Evolutionary conservation across 2,329 filamentous ascomycete genomes (phyloP).

Genomic region (Pestalotiopsis sp.): DNA sequence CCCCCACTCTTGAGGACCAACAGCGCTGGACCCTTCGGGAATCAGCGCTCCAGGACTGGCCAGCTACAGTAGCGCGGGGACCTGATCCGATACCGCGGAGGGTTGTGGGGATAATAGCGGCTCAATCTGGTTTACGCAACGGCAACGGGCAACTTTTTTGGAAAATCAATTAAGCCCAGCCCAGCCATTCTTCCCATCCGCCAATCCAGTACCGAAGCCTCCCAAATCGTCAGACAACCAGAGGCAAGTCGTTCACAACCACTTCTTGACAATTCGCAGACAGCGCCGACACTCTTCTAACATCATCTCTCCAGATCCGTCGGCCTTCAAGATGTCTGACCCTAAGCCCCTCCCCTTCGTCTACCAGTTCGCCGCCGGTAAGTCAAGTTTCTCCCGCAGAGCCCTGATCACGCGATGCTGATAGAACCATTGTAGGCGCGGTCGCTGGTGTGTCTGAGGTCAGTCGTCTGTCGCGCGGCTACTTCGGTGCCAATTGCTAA

Average conservation of each 20-base stretch:
- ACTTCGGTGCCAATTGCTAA: conserved; percentile 24
- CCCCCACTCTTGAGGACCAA: neutral
- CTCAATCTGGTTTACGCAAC: conserved; percentile 5
- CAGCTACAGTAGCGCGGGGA: neutral
- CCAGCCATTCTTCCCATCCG: neutral
- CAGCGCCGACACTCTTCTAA: neutral
- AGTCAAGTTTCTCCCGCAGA: conserved; percentile 36
- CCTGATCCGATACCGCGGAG: conserved; percentile 10
- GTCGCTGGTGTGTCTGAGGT: conserved; percentile 98
- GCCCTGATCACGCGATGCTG: conserved; percentile 28
- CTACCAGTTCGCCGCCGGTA: conserved; percentile 94
- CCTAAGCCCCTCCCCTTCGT: conserved; percentile 83
- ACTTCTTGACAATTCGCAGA: neutral
- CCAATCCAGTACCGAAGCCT: neutral
- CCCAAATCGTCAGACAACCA: conserved; percentile 1
- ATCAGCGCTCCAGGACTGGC: neutral
- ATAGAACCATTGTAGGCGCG: conserved; percentile 60
- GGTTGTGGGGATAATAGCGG: conserved; percentile 4
- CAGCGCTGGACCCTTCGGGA: neutral
- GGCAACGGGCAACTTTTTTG: conserved; percentile 1
- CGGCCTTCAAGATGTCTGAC: conserved; percentile 57
- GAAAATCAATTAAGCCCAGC: conserved; percentile 8
- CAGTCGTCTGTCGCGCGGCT: conserved; percentile 40
- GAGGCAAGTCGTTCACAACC: neutral
- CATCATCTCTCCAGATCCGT: neutral